Conservation (phyloP, 352 stramenopile genomes). For the Sclerospora graminicola region DNA sequence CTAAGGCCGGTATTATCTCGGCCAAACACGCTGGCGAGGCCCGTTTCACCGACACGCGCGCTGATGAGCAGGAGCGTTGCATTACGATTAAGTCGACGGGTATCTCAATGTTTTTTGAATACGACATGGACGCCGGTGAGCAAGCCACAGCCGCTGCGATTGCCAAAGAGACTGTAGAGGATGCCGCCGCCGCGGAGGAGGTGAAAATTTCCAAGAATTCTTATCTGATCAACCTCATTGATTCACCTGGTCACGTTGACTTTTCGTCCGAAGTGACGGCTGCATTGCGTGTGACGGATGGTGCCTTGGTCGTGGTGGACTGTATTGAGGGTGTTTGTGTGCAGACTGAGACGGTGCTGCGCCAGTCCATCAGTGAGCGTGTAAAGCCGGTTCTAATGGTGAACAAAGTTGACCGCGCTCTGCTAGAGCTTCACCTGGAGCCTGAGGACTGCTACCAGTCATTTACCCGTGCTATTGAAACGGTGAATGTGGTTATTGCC, state of each 20-base stretch:
- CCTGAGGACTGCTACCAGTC: slow-evolving; percentile 99
- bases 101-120: slow-evolving; percentile 99
- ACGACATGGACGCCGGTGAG: slow-evolving; percentile 94
- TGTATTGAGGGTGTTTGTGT: slow-evolving; percentile 99
- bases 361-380: slow-evolving; percentile 96
- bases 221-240: slow-evolving; percentile 99
- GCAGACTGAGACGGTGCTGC: slow-evolving; percentile 98
- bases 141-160: slow-evolving; percentile 54
- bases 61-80: slow-evolving; percentile 99
- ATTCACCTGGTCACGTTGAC: slow-evolving; percentile 99
- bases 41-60: slow-evolving; percentile 98
- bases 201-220: slow-evolving; percentile 96
- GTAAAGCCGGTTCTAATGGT: slow-evolving; percentile 99
- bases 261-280: slow-evolving; percentile 99
- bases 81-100: slow-evolving; percentile 99
- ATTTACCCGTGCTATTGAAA: slow-evolving; percentile 97
- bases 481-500: slow-evolving; percentile 98
- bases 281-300: slow-evolving; percentile 98
- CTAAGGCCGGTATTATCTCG: slow-evolving; percentile 99
- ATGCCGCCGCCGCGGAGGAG: slow-evolving; percentile 15
- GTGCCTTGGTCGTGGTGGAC: slow-evolving; percentile 98
- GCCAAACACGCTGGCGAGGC: slow-evolving; percentile 96
- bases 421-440: slow-evolving; percentile 97
- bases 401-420: slow-evolving; percentile 99
- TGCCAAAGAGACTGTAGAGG: slow-evolving; percentile 41